Evolutionary conservation across 2,329 filamentous ascomycete genomes (phyloP), one percentile per base, ranked within the genome.

Genomic region (Phoma sp.): DNA sequence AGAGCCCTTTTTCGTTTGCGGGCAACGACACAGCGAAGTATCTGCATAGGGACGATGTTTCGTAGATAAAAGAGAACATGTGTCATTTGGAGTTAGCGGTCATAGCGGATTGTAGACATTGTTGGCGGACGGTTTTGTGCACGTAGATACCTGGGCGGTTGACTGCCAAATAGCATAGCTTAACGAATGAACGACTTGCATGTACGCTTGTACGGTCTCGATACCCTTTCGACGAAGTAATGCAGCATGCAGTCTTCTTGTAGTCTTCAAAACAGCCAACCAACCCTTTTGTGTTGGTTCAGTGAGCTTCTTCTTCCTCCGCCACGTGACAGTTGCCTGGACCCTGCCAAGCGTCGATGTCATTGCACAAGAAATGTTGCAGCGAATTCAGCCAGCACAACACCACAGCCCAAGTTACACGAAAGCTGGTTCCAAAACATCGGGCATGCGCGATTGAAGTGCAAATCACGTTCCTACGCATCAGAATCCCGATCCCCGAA

Each of bases 1-100:
- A 87, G 64, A 93, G 90, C 68, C 92, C 92, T 0, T 97, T 96
- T 69, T 84, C 83, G 3, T 84, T 87, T 70, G 70, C 65, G 5
- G 66, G 62, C 9, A 69, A 61, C 37, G 73, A 76, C 17, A 73
- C 71, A 17, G 61, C 66, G 1, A 73, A 69, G 56, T 71, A 68
- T 49, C 34, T 68, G 45, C 65, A 72, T 40, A 67, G 64, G 26
- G 68, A 68, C 47, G 61, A 65, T 51, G 60, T 65, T 30, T 64
- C 61, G 25, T 75, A 57, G 39, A 23, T 14, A 33, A 14, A 26
- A 23, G 11, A 47, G 18, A 28, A 38, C 14, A 38, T 29, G 23
- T 20, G 7, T 30, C 9, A 18, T 46, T 25, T 48, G 21, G 33
- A 34, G 17, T 48, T 40, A 48, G 43, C 33, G 40, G 11, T 43